Conservation (phyloP, 305 asterid genomes). For the Fraxinus nigra region DNA sequence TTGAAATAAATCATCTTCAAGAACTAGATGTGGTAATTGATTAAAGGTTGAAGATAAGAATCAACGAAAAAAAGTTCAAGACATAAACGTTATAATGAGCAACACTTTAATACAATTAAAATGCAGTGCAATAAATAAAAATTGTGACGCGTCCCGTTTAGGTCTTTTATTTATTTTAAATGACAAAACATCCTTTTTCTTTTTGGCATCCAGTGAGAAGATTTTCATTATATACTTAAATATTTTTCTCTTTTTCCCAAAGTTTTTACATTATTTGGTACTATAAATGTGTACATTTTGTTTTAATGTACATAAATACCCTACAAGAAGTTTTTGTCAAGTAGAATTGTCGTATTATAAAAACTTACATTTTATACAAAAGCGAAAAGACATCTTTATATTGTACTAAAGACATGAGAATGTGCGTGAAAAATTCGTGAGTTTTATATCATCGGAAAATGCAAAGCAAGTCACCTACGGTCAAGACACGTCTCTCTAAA, state of each 20-base stretch:
- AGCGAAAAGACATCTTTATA: not conserved
- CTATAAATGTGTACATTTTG: not conserved
- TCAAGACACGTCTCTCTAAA: not conserved
- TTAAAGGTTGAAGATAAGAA: not conserved
- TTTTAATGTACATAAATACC: not conserved
- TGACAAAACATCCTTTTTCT: too few species aligned
- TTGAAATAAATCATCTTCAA: not conserved
- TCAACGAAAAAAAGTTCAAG: too few species aligned
- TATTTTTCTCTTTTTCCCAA: not conserved
- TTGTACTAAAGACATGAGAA: not conserved
- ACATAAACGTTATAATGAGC: not conserved
- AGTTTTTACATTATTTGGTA: not conserved
- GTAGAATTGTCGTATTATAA: not conserved
- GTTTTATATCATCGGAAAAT: not conserved
- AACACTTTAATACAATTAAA: too few species aligned
- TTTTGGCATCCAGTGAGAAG: too few species aligned
- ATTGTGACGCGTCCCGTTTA: not conserved
- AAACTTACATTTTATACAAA: too few species aligned
- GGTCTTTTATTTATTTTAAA: not conserved
- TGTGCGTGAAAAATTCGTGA: not conserved
- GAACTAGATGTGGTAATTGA: not conserved
- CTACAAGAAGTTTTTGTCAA: not conserved
- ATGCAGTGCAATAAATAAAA: too few species aligned
- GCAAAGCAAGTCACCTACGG: too few species aligned
- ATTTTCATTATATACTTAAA: too few species aligned